These are phyloP conservation scores for Penicillium hesseltinei DNA, from an alignment of 2,329 filamentous ascomycete genomes.

Conservation along the genomic window DNA sequence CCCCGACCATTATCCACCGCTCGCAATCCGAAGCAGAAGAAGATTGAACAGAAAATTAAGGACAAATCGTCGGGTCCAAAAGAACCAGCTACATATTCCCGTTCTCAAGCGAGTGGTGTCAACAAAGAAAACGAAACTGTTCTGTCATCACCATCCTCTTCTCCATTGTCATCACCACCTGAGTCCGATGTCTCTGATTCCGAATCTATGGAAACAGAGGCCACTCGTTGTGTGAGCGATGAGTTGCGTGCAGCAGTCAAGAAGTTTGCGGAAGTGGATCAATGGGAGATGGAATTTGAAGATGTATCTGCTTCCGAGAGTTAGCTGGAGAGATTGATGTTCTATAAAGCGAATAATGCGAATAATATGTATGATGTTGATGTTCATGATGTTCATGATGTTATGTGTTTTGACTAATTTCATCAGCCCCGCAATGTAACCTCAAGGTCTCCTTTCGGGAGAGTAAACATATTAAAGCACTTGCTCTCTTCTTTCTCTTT, in stretches of 20 bases:
- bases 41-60: constrained; percentile 16
- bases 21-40: constrained; percentile 15
- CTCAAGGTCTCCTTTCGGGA: background rate
- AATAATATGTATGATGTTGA: background rate
- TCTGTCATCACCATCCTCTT: constrained; percentile 34
- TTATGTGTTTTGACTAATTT: background rate
- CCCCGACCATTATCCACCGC: constrained; percentile 21
- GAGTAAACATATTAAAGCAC: constrained; percentile 1
- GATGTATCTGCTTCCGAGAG: constrained; percentile 33
- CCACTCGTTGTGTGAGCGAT: constrained; percentile 31
- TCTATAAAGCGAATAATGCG: background rate
- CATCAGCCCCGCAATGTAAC: constrained; percentile 24
- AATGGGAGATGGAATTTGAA: constrained; percentile 47
- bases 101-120: constrained; percentile 8
- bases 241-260: constrained; percentile 37
- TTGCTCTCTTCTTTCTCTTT: background rate
- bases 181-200: constrained; percentile 32
- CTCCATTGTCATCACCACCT: constrained; percentile 34
- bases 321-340: constrained; percentile 11
- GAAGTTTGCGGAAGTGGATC: constrained; percentile 44
- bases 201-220: constrained; percentile 16
- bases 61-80: constrained; percentile 8
- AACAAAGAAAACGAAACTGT: constrained; percentile 34
- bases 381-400: background rate
- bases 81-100: constrained; percentile 13